Conservation (phyloP, 2,329 filamentous ascomycete species). For the Arthrobotrys musiformis region DNA sequence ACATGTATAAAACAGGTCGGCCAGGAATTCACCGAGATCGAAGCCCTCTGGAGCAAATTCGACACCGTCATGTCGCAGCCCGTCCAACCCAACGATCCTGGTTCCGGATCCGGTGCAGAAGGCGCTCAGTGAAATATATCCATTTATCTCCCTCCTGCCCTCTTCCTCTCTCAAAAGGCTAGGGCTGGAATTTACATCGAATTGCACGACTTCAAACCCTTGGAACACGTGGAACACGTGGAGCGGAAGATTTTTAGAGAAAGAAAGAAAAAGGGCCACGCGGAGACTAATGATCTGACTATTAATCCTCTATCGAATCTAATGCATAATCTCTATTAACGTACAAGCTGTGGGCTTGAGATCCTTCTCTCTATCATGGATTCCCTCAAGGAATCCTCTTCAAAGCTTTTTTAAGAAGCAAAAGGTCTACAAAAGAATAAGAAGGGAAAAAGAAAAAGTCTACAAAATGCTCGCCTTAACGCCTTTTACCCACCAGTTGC, state of each 20-base stretch:
- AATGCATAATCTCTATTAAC: slow-evolving; percentile 20
- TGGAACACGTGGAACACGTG: neutral
- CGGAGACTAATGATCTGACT: neutral
- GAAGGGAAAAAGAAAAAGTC: slow-evolving; percentile 16
- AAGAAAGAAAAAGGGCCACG: neutral
- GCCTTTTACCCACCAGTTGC: neutral
- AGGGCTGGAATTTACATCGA: neutral
- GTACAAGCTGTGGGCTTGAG: slow-evolving; percentile 15
- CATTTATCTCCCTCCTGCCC: neutral
- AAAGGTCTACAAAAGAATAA: neutral
- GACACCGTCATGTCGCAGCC: slow-evolving; percentile 49
- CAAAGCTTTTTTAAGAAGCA: neutral
- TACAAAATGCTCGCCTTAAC: slow-evolving; percentile 43
- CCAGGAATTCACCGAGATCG: slow-evolving; percentile 53
- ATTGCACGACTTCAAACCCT: neutral
- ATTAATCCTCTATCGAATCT: neutral
- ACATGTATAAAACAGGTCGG: slow-evolving; percentile 42
- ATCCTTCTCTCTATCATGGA: slow-evolving; percentile 54
- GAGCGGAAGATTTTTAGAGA: neutral
- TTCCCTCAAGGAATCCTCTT: slow-evolving; percentile 4
- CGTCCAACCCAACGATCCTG: slow-evolving; percentile 4
- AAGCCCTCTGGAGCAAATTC: slow-evolving; percentile 54
- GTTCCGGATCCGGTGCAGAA: slow-evolving; percentile 30
- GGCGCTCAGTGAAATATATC: slow-evolving; percentile 21
- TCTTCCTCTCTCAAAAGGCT: neutral